Evolutionary conservation across 805 yeast genomes (phyloP), one percentile per base, ranked within the genome.

Genomic region (Aciculoconidium aculeatum): DNA sequence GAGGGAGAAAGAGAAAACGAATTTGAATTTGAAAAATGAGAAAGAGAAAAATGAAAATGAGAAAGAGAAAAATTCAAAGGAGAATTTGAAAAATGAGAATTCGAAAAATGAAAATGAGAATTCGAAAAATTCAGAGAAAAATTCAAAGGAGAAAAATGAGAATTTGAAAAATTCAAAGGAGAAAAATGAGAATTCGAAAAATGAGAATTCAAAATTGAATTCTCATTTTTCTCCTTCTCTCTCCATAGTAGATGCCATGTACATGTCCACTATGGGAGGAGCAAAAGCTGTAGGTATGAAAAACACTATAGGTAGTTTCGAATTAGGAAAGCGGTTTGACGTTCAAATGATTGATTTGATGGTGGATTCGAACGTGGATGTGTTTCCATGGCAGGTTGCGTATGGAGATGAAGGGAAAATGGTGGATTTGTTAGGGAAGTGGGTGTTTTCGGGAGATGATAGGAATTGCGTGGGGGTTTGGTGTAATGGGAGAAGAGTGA

Each of bases 401-500:
- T 41, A 36, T 8, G 28, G 32, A 10, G 42, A 39, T 10, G 35
- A 17, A 27, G 30, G 22, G n/a, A 41, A 43, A 36, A 64, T 77
- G 50, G 61, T 61, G 16, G 74, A 80, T 46, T 47, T 84, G 31
- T 52, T 87, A 3, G 83, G 83, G 36, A 87, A 86, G 53, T 92
- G 98, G 98, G 61, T 90, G 6, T 92, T 86, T 53, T 72, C 76
- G 35, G 97, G 97, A 11, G 98, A 92, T 56, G 96, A 92, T 53
- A 70, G 97, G 48, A 92, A 92, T 51, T 77, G 90, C 18, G 47
- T 60, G 5, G 66, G 66, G 31, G 96, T 90, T 10, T 92, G 84
- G 82, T 88, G 88, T 22, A 75, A 77, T 46, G 97, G 97, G 7
- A 56, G 70, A 39, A 47, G 58, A 31, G 90, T 83, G 15, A 58